Evolutionary conservation across 176 grass and related monocot genomes (phyloP).

Genomic region (Avena atlantica): DNA sequence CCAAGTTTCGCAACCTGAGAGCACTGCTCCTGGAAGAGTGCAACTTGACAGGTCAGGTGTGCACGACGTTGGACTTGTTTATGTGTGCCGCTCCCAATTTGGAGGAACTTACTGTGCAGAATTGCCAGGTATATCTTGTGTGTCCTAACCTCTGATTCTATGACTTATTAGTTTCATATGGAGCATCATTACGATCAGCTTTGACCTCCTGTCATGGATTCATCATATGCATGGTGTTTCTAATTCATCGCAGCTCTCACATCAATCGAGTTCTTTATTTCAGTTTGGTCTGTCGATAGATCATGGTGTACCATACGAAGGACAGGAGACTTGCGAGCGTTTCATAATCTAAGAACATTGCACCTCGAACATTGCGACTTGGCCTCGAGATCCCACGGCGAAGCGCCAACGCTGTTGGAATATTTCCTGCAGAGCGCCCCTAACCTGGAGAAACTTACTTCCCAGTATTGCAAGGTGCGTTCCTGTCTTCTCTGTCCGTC

Average conservation of each 20-base stretch:
- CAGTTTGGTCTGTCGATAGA: not conserved
- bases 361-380: not conserved
- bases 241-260: no score
- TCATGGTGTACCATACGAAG: not conserved
- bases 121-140: not conserved
- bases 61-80: not conserved
- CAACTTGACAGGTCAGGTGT: not conserved
- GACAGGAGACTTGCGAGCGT: not conserved
- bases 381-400: not conserved
- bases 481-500: not conserved
- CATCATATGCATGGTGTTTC: no score
- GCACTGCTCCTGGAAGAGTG: not conserved
- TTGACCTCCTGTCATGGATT: no score
- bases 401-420: not conserved
- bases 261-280: not conserved
- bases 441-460: not conserved
- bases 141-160: not conserved
- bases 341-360: not conserved
- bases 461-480: not conserved
- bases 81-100: not conserved
- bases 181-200: no score
- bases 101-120: not conserved
- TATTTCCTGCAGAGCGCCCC: not conserved
- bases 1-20: not conserved
- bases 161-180: no score